phyloP scores from a whole-genome alignment of 2,329 filamentous ascomycete genomes.

The Tolypocladium pustulatum region DNA sequence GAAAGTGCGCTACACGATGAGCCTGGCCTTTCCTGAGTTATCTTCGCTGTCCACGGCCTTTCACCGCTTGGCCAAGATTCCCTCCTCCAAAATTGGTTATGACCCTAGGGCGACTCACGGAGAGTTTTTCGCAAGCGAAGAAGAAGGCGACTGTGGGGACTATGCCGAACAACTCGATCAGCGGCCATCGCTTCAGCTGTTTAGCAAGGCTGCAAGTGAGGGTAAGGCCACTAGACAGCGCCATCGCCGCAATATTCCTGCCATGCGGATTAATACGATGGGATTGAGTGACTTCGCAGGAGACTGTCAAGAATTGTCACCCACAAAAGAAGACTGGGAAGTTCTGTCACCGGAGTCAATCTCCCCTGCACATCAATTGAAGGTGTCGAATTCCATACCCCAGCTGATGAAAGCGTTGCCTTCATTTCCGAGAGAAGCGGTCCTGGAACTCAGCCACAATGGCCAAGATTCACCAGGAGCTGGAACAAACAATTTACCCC shows the following conservation, averaged over 20 bases:
- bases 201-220: neutral
- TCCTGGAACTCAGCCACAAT: neutral
- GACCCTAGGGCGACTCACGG: neutral
- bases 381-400: conserved; percentile 37
- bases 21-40: conserved; percentile 15
- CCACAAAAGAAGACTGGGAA: conserved; percentile 11
- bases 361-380: conserved; percentile 32
- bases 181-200: conserved; percentile 1
- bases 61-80: conserved; percentile 13
- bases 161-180: neutral
- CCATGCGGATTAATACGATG: conserved; percentile 9
- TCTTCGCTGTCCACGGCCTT: conserved; percentile 18
- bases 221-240: conserved; percentile 5
- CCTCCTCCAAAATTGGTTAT: conserved; percentile 10
- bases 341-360: conserved; percentile 38
- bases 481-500: neutral
- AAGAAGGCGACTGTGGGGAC: neutral
- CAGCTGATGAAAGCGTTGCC: conserved; percentile 43
- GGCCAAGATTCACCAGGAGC: neutral
- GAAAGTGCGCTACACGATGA: conserved; percentile 8
- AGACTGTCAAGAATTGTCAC: neutral
- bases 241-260: conserved; percentile 16
- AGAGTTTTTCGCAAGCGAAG: neutral
- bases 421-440: conserved; percentile 25
- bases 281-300: conserved; percentile 3